Percentiles rank a stretch among this genome's conserved stretches.
phyloP scores from a whole-genome alignment of 768 basidiomycete genomes.

The Asterophora parasitica region DNA sequence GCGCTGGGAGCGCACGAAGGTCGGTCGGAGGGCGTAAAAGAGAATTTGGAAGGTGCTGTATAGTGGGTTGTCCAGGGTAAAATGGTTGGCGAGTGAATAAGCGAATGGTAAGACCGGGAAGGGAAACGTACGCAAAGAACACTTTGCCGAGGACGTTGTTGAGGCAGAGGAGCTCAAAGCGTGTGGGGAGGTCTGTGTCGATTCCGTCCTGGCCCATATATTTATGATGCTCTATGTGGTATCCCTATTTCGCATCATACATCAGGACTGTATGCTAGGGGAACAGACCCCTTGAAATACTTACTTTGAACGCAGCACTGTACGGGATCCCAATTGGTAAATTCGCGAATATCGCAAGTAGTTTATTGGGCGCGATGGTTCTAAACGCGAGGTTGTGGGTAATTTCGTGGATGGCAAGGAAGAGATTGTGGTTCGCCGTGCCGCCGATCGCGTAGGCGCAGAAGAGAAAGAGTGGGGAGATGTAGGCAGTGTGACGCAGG shows the following conservation, averaged over 20 bases:
- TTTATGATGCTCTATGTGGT: slow-evolving; percentile 97
- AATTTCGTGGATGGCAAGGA: slow-evolving; percentile 97
- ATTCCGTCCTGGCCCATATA: slow-evolving; percentile 93
- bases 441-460: slow-evolving; percentile 86
- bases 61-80: too few species aligned
- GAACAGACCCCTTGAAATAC: slow-evolving; percentile 2
- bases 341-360: slow-evolving; percentile 88
- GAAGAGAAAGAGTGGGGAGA: slow-evolving; percentile 68
- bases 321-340: slow-evolving; percentile 94
- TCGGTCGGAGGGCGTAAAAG: slow-evolving; percentile 96
- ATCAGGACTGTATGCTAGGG: background rate
- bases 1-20: slow-evolving; percentile 81
- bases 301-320: slow-evolving; percentile 89
- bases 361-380: slow-evolving; percentile 76
- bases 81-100: background rate
- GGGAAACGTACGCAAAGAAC: slow-evolving; percentile 80
- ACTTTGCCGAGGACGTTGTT: slow-evolving; percentile 98
- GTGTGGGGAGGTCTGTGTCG: slow-evolving; percentile 92
- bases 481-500: slow-evolving; percentile 64
- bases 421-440: slow-evolving; percentile 95
- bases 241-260: slow-evolving; percentile 44
- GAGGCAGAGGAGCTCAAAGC: slow-evolving; percentile 75
- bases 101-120: background rate
- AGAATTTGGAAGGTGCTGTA: slow-evolving; percentile 92
- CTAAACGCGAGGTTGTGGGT: slow-evolving; percentile 96